These are phyloP conservation scores for Cladosporium sp. DNA, from an alignment of 2,329 filamentous ascomycete species.

Conservation along the genomic window DNA sequence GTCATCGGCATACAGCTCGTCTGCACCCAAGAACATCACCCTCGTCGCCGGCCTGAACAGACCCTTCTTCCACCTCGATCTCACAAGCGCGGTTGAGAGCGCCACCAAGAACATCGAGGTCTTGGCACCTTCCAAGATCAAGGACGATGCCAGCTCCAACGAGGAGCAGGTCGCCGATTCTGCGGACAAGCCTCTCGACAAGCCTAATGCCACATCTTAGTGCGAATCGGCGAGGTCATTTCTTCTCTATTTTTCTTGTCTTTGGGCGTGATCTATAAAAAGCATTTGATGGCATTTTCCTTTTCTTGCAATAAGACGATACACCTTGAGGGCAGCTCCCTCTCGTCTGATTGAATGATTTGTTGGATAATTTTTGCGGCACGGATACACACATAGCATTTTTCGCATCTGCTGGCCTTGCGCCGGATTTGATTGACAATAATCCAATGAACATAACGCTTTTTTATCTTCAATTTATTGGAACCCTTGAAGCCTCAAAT, in stretches of 20 bases:
- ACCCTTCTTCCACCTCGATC: conserved; percentile 89
- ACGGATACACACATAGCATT: too few relatives aligned
- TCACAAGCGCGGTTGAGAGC: conserved; percentile 82
- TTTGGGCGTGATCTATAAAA: background rate
- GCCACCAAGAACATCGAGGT: conserved; percentile 72
- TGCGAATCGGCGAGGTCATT: background rate
- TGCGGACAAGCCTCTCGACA: conserved; percentile 3
- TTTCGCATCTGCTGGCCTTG: too few relatives aligned
- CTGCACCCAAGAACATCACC: conserved; percentile 42
- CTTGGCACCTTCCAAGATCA: background rate
- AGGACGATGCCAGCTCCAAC: conserved; percentile 1
- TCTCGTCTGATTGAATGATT: conserved; percentile 1
- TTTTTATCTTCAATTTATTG: too few relatives aligned
- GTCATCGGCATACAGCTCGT: conserved; percentile 45
- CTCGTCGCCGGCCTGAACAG: conserved; percentile 81
- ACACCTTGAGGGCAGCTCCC: conserved; percentile 7
- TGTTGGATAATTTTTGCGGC: background rate
- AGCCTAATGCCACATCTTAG: background rate
- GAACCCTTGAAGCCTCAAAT: too few relatives aligned
- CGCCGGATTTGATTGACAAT: too few relatives aligned
- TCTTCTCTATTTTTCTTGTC: background rate
- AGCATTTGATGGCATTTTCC: conserved; percentile 1
- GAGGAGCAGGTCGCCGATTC: background rate
- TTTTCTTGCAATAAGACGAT: background rate
- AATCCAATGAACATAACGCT: too few relatives aligned